Conservation (phyloP, 768 basidiomycete species). For the Austroboletus eburneus region DNA sequence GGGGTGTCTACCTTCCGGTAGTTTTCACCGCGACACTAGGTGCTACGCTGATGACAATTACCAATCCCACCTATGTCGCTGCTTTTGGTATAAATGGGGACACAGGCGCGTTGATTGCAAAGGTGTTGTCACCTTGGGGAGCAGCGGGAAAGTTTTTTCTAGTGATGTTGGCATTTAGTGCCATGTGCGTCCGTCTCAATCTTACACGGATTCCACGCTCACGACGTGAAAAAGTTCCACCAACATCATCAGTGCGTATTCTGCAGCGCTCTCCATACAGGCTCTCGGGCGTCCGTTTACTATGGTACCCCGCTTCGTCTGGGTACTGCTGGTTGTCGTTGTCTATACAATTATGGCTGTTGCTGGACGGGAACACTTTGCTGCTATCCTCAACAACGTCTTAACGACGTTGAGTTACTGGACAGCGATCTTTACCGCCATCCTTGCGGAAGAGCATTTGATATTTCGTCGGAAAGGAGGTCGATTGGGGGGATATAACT, state of each 20-base stretch:
- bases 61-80: constrained; percentile 34
- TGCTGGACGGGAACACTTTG: constrained; percentile 43
- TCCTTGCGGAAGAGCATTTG: constrained; percentile 44
- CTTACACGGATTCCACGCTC: not conserved
- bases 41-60: constrained; percentile 41
- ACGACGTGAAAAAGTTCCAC: constrained; percentile 26
- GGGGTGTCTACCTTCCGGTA: constrained; percentile 47
- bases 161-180: constrained; percentile 39
- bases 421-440: constrained; percentile 44
- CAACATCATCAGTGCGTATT: constrained; percentile 45
- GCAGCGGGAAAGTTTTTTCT: constrained; percentile 40
- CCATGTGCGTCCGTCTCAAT: constrained; percentile 30
- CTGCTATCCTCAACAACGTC: constrained; percentile 40
- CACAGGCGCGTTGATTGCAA: constrained; percentile 42
- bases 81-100: constrained; percentile 38
- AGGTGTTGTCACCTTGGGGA: constrained; percentile 43
- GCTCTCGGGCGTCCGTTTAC: constrained; percentile 41
- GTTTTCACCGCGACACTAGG: constrained; percentile 35
- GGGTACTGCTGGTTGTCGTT: constrained; percentile 39
- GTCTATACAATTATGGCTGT: constrained; percentile 39
- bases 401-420: constrained; percentile 44
- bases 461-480: constrained; percentile 41
- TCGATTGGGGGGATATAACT: constrained; percentile 45
- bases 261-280: constrained; percentile 44
- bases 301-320: constrained; percentile 42